phyloP scores from a whole-genome alignment of 1,284 basidiomycete genomes.

The Ustilago nuda region DNA sequence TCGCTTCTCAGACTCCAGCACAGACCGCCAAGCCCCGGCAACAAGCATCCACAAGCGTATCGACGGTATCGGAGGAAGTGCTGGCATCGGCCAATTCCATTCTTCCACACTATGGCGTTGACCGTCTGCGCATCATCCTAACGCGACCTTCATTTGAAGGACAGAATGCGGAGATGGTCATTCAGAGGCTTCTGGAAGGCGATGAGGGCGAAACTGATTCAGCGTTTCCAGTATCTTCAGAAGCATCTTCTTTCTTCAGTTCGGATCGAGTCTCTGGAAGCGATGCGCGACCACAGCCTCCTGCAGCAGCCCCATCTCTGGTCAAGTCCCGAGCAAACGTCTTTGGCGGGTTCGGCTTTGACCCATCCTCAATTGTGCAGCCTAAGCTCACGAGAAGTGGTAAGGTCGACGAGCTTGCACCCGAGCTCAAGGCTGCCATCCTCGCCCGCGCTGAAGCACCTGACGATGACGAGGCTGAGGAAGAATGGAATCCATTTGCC shows the following conservation, averaged over 20 bases:
- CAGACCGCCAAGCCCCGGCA: neutral
- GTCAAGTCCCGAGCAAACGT: conserved; percentile 49
- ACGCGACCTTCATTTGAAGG: conserved; percentile 38
- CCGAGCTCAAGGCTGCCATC: conserved; percentile 52
- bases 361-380: conserved; percentile 25
- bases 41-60: neutral
- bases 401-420: conserved; percentile 33
- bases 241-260: neutral
- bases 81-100: conserved; percentile 43
- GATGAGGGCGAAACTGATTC: conserved; percentile 30
- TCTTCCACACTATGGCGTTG: conserved; percentile 44
- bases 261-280: neutral
- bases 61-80: conserved; percentile 25
- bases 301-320: conserved; percentile 16
- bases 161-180: conserved; percentile 37
- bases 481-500: conserved; percentile 54
- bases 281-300: conserved; percentile 1
- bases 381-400: conserved; percentile 18
- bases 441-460: conserved; percentile 51
- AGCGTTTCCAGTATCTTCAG: neutral
- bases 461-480: conserved; percentile 48
- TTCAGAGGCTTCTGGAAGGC: conserved; percentile 49
- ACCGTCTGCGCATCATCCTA: conserved; percentile 28
- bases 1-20: conserved; percentile 4
- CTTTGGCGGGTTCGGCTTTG: conserved; percentile 43